Base-by-base conservation (phyloP, 2,329 filamentous ascomycete genomes). In the Claviceps sp. region DNA sequence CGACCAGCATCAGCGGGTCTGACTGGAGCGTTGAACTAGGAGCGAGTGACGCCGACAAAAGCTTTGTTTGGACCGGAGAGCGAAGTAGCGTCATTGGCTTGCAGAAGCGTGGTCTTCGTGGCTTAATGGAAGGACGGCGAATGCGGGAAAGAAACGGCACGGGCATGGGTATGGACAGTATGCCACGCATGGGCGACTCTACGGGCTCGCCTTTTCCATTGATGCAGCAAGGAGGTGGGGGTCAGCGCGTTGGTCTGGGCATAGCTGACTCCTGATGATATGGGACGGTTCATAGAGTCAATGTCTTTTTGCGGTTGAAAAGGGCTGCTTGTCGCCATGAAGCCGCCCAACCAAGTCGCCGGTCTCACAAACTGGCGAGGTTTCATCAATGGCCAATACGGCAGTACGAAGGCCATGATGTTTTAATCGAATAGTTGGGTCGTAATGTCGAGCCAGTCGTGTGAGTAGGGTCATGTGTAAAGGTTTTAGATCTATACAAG, bases 91-190 rank as follows among this genome's bases (percentile, higher is more conserved):
- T 97, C 2, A 95, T 98, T 59, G 93, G 93, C 0, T 66, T 98
- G 57, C 93, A 98, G 72, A 98, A 98, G 72, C 78, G 93, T 51
- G 93, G 93, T 0, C 67, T 98, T 38, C 77, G 91, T 54, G 93
- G 93, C 0, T 67, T 98, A 58, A 97, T 98, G 93, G 93, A 97
- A 67, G 91, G 91, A 3, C 75, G 91, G 45, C 77, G 91, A 55
- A 82, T 96, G 73, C 75, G 90, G 45, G 88, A 95, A 66, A 74
- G 88, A 57, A 76, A 73, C 3, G 75, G 75, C 9, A 76, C 73
- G 57, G 67, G 50, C 60, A 76, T 73, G 2, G 75, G 75, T 9
- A 76, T 73, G 57, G 67, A 50, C 60, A 61, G 24, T 59, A 61
- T 18, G 56, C 58, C 54, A 51, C 60, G 47, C 24, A 46, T 61